A percentile compares a stretch with the other conserved stretches of the same genome.
Conservation (phyloP, 148 eudicot genomes). For the Cornus kousa region DNA sequence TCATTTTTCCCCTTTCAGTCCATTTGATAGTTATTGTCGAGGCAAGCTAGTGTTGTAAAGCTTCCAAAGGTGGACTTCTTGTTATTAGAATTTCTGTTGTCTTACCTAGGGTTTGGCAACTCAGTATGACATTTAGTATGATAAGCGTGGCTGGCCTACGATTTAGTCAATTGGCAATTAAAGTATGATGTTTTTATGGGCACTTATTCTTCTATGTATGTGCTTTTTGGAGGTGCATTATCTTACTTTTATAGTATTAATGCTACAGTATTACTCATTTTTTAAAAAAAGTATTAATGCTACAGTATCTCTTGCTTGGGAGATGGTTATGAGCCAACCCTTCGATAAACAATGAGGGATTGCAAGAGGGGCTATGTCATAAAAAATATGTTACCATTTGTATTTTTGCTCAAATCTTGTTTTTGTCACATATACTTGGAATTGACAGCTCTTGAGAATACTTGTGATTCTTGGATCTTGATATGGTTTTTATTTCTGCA, state of each 20-base stretch:
- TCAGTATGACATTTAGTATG: background rate
- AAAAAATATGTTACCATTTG: background rate
- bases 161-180: background rate
- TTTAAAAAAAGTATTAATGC: background rate
- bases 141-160: background rate
- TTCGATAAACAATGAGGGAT: background rate
- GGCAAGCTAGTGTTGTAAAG: background rate
- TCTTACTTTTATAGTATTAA: background rate
- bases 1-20: background rate
- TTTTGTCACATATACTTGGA: background rate
- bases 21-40: background rate
- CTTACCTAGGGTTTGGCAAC: background rate
- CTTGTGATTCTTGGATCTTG: background rate
- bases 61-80: background rate
- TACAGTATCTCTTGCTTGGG: too few species aligned
- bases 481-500: constrained; percentile 25
- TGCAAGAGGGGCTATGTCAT: background rate
- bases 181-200: background rate
- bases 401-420: background rate
- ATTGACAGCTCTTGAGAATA: background rate
- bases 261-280: too few species aligned
- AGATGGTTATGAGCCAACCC: background rate
- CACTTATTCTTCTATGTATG: background rate
- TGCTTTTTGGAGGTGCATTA: background rate
- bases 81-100: background rate